Conservation (phyloP, 108 stramenopile genomes). For the Discostella stelligeroides region DNA sequence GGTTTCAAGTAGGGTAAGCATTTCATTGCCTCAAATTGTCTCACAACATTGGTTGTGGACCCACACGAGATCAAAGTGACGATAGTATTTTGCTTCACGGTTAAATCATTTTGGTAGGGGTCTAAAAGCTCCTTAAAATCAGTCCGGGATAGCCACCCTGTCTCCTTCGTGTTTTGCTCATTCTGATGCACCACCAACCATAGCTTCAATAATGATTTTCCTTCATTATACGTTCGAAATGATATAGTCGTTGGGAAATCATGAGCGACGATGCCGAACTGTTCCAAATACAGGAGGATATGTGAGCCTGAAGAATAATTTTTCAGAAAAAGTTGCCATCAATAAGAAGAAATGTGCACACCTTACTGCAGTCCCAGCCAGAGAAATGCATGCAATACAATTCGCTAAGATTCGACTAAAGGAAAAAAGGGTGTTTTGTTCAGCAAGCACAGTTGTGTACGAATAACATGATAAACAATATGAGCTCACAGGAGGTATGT, state of each 20-base stretch:
- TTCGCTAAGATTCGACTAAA: conserved; percentile 30
- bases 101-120: conserved; percentile 27
- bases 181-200: conserved; percentile 36
- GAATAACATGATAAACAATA: too few relatives aligned
- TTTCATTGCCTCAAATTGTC: conserved; percentile 48
- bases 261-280: conserved; percentile 44
- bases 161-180: conserved; percentile 23
- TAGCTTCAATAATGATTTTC: conserved; percentile 34
- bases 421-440: too few relatives aligned
- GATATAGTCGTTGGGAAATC: conserved; percentile 42
- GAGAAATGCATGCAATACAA: conserved; percentile 39
- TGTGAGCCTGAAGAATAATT: neutral
- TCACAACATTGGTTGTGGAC: conserved; percentile 40
- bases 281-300: neutral
- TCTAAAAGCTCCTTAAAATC: conserved; percentile 36
- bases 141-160: conserved; percentile 38
- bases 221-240: conserved; percentile 28
- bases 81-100: conserved; percentile 19
- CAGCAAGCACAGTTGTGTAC: too few relatives aligned
- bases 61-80: conserved; percentile 38
- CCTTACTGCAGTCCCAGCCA: conserved; percentile 22
- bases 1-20: conserved; percentile 25
- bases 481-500: conserved; percentile 25
- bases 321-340: neutral
- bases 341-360: neutral